phyloP scores from a whole-genome alignment of 345 rosid species.

The Populus pruinosa region DNA sequence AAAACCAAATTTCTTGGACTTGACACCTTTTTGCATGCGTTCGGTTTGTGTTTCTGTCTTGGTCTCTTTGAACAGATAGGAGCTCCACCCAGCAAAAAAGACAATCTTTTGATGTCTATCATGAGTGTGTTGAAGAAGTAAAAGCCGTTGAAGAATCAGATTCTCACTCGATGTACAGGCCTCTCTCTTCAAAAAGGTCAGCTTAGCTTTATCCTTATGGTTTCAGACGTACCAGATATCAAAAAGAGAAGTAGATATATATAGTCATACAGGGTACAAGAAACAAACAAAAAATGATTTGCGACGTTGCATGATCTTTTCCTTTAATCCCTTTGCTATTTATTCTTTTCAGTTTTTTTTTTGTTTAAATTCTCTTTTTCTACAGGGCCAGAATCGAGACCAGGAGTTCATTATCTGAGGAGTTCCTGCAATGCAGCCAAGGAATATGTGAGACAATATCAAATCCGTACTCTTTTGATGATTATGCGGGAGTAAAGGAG shows the following conservation, averaged over 20 bases:
- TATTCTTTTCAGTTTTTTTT: slow-evolving; percentile 8
- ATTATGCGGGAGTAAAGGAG: slow-evolving; percentile 32
- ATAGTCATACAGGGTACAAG: slow-evolving; percentile 1
- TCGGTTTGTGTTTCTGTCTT: neutral
- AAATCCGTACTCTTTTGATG: slow-evolving; percentile 36
- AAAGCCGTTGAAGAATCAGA: slow-evolving; percentile 43
- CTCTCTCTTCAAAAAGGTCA: slow-evolving; percentile 43
- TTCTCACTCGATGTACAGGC: slow-evolving; percentile 27
- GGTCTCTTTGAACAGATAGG: slow-evolving; percentile 25
- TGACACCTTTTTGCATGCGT: neutral
- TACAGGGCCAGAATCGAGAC: slow-evolving; percentile 46
- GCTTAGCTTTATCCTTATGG: slow-evolving; percentile 13
- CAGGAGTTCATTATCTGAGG: slow-evolving; percentile 45
- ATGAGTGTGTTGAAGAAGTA: slow-evolving; percentile 32
- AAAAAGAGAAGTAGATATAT: slow-evolving; percentile 12
- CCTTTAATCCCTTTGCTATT: slow-evolving; percentile 14
- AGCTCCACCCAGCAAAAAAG: slow-evolving; percentile 33
- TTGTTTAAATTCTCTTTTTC: slow-evolving; percentile 13
- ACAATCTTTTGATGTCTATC: slow-evolving; percentile 37
- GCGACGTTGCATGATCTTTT: slow-evolving; percentile 25
- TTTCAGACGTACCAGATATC: slow-evolving; percentile 2
- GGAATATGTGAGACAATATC: slow-evolving; percentile 38
- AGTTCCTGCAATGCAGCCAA: slow-evolving; percentile 46
- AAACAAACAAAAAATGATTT: slow-evolving; percentile 32
- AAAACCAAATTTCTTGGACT: neutral